Evolutionary conservation across 1,139 yeast species (phyloP), one percentile per base, ranked within the genome.

Genomic region (Pichia sp.): DNA sequence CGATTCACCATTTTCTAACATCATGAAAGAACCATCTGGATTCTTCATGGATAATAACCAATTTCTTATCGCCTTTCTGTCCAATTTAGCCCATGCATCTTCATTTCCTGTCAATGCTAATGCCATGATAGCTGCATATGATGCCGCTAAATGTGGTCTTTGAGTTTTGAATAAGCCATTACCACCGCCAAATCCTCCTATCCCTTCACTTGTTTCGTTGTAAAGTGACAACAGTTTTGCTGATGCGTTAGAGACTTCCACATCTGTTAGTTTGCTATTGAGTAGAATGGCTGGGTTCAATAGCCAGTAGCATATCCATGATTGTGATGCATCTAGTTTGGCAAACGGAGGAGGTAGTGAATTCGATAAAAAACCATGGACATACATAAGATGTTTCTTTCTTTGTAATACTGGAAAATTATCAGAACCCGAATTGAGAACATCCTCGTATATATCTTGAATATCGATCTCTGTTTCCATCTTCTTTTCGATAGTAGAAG

Each of bases 291-390:
- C 55, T 0, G 90, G 72, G 61, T 89, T 90, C 36, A 78, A 59
- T 2, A 85, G 67, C 99, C 99, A 93, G 65, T 87, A 91, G 3
- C 85, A 53, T 65, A 93, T 69, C 99, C 99, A 94, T 0, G 96
- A 83, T 53, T 86, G 91, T 21, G 95, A 86, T 0, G 97, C 93
- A 66, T 93, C 98, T 40, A 88, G 70, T 0, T 71, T 68, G 42
- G 68, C 66, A 65, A 73, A 77, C 38, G 67, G 59, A 3, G 64
- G 56, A 0, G 90, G 85, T 27, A 86, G 71, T 27, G 73, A 70
- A 27, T 63, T 65, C 19, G 52, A 56, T 21, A 86, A 66, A 39
- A 73, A 71, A 22, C 62, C 54, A 18, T 66, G 60, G 14, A 75
- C 58, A 55, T 71, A 83, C 46, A 54, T 55, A 20, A 57, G 48